Evolutionary conservation across 768 basidiomycete genomes (phyloP).

Genomic region (Boletus eberwhitei): DNA sequence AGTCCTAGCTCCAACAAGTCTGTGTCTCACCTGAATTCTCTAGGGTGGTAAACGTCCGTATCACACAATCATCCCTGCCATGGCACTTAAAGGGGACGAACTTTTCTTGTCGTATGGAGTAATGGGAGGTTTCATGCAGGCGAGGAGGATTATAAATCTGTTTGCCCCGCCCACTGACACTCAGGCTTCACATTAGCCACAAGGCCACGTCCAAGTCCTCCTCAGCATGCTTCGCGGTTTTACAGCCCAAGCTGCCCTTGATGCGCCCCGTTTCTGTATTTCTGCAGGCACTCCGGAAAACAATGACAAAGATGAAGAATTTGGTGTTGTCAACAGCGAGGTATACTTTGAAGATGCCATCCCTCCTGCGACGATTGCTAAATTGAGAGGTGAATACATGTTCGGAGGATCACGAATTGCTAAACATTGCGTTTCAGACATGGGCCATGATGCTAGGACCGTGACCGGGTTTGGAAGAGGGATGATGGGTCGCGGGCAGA

Average conservation of each 20-base stretch:
- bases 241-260: conserved; percentile 84
- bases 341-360: conserved; percentile 91
- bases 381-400: conserved; percentile 56
- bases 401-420: background rate
- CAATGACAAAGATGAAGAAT: conserved; percentile 43
- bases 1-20: background rate
- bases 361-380: conserved; percentile 53
- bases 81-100: conserved; percentile 75
- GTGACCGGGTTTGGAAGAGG: conserved; percentile 58
- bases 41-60: conserved; percentile 84
- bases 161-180: background rate
- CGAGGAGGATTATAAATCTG: conserved; percentile 16
- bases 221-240: conserved; percentile 87
- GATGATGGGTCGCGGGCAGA: conserved; percentile 81
- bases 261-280: conserved; percentile 95
- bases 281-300: conserved; percentile 75
- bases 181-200: conserved; percentile 63
- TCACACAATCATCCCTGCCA: conserved; percentile 92
- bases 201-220: conserved; percentile 94
- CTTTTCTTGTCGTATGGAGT: conserved; percentile 88
- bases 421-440: conserved; percentile 42
- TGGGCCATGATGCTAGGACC: conserved; percentile 82
- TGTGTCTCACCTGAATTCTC: background rate
- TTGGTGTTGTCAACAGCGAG: conserved; percentile 69
- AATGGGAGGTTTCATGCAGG: conserved; percentile 93